Evolutionary conservation across 768 basidiomycete genomes (phyloP).

Genomic region (Macrolepiota fuliginosa): DNA sequence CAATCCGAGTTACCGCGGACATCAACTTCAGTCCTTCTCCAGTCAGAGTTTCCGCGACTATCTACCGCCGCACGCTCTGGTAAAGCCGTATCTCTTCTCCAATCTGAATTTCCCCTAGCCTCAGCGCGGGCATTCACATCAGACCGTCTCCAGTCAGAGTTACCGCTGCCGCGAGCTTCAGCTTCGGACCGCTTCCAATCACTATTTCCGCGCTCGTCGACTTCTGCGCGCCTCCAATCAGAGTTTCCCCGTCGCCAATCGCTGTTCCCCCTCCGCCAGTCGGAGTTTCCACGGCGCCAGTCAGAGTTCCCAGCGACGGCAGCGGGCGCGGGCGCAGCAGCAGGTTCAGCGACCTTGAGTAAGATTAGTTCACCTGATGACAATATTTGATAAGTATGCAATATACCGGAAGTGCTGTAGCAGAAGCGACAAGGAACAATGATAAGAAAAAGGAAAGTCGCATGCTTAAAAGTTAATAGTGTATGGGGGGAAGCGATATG

Average conservation of each 20-base stretch:
- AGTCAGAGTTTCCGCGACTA: conserved; percentile 11
- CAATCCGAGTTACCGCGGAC: conserved; percentile 22
- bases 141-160: conserved; percentile 21
- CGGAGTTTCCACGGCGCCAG: conserved; percentile 19
- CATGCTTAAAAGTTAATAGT: conserved; percentile 30
- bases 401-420: conserved; percentile 38
- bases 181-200: conserved; percentile 15
- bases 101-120: neutral
- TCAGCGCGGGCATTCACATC: conserved; percentile 12
- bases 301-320: conserved; percentile 9
- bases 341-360: conserved; percentile 21
- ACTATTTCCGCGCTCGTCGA: conserved; percentile 10
- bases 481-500: conserved; percentile 19
- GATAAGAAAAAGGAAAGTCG: conserved; percentile 33
- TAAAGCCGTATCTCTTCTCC: conserved; percentile 12
- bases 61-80: conserved; percentile 7
- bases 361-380: conserved; percentile 4
- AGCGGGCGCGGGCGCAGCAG: conserved; percentile 11
- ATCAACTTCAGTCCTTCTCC: conserved; percentile 14
- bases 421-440: conserved; percentile 29
- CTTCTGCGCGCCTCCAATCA: conserved; percentile 16
- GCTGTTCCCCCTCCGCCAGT: conserved; percentile 18
- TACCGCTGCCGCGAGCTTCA: conserved; percentile 10
- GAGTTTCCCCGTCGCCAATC: conserved; percentile 10
- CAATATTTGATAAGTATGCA: conserved; percentile 1